Evolutionary conservation across 345 rosid genomes (phyloP).

Genomic region (Corchorus olitorius): DNA sequence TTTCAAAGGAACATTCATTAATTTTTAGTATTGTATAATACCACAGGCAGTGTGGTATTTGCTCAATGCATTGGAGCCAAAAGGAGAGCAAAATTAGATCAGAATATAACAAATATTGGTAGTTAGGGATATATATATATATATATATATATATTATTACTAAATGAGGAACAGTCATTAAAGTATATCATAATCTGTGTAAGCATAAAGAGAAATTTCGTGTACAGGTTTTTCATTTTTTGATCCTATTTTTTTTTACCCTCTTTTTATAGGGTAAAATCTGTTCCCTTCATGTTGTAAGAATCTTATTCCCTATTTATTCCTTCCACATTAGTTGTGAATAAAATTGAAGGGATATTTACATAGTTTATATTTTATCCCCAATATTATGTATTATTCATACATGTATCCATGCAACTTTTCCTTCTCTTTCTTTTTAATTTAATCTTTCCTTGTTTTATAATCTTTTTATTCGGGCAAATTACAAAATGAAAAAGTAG

Average conservation of each 20-base stretch:
- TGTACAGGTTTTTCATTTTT: constrained; percentile 21
- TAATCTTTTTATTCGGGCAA: neutral
- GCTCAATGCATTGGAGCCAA: neutral
- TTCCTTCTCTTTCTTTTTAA: neutral
- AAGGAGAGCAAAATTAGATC: constrained; percentile 1
- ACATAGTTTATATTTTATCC: neutral
- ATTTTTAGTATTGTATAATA: neutral
- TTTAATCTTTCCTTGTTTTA: neutral
- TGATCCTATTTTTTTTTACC: neutral
- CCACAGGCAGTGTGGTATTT: neutral
- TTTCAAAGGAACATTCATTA: neutral
- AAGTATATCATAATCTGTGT: constrained; percentile 9
- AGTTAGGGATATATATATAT: neutral
- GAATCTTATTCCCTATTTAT: constrained; percentile 23
- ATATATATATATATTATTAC: neutral
- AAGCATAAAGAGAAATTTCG: constrained; percentile 16
- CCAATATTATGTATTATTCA: neutral
- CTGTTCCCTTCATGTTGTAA: constrained; percentile 27
- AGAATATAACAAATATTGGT: neutral
- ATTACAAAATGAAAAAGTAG: neutral
- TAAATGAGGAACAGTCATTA: neutral
- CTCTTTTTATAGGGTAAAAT: neutral
- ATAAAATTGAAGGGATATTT: constrained; percentile 25
- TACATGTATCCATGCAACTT: no score
- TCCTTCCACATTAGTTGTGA: constrained; percentile 4